These are phyloP conservation scores for Arxiozyma heterogenica DNA, from an alignment of 1,139 yeast species.

Conservation along the genomic window DNA sequence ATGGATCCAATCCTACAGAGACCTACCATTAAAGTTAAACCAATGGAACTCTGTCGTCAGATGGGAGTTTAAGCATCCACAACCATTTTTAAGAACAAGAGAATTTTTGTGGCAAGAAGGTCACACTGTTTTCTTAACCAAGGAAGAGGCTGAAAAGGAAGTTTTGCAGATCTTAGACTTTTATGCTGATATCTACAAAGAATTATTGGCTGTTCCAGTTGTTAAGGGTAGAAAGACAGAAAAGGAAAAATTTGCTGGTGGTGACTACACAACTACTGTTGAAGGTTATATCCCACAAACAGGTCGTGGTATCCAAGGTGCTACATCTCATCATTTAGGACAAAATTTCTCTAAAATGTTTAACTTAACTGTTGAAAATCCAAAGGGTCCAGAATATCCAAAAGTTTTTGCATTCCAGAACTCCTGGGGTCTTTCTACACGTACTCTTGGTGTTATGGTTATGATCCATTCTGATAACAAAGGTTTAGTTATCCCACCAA, in stretches of 20 bases:
- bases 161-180: constrained; percentile 79
- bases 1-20: constrained; percentile 98
- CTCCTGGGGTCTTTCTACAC: constrained; percentile 98
- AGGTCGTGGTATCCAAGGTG: constrained; percentile 99
- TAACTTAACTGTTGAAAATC: constrained; percentile 89
- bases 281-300: constrained; percentile 98
- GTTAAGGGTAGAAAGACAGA: constrained; percentile 92
- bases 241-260: constrained; percentile 98
- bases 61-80: constrained; percentile 99
- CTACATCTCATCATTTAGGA: constrained; percentile 95
- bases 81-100: constrained; percentile 96
- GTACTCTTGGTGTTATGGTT: constrained; percentile 98
- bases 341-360: constrained; percentile 99
- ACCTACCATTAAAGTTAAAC: constrained; percentile 87
- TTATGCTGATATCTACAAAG: constrained; percentile 79
- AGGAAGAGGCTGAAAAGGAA: constrained; percentile 71
- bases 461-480: constrained; percentile 98
- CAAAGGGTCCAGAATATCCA: constrained; percentile 80
- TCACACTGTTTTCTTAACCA: constrained; percentile 89
- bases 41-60: constrained; percentile 99
- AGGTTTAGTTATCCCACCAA: constrained; percentile 96
- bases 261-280: constrained; percentile 85
- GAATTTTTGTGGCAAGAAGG: constrained; percentile 99
- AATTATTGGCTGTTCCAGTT: constrained; percentile 94
- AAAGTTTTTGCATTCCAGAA: constrained; percentile 88